Evolutionary conservation across 495 filamentous ascomycete genomes (phyloP).

Genomic region (Annulohypoxylon maeteangense): DNA sequence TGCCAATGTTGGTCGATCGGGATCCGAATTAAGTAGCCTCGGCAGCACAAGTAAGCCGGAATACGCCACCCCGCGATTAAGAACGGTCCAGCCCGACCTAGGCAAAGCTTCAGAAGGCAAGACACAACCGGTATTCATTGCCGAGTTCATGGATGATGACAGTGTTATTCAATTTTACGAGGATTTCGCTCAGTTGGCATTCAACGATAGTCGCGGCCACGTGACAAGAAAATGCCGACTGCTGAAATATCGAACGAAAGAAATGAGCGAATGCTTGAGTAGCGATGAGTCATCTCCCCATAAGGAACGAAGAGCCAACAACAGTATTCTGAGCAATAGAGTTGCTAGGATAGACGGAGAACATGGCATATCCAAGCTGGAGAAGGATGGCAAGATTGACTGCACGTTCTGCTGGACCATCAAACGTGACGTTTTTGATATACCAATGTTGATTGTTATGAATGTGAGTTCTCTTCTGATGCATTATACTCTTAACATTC

Average conservation of each 20-base stretch:
- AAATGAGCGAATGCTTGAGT: conserved; percentile 56
- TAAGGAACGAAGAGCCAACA: conserved; percentile 55
- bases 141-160: conserved; percentile 92
- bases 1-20: conserved; percentile 70
- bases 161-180: conserved; percentile 95
- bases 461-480: conserved; percentile 74
- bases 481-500: not conserved
- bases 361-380: conserved; percentile 78
- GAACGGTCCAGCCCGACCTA: conserved; percentile 49
- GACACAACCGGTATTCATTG: conserved; percentile 83
- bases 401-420: conserved; percentile 97
- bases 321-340: conserved; percentile 62
- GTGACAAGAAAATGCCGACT: conserved; percentile 86
- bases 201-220: conserved; percentile 84
- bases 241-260: conserved; percentile 86
- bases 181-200: conserved; percentile 90
- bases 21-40: conserved; percentile 49
- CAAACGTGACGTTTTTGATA: conserved; percentile 96
- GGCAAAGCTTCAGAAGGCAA: conserved; percentile 44
- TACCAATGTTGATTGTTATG: conserved; percentile 97
- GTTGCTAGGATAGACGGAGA: conserved; percentile 76
- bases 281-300: conserved; percentile 47
- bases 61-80: conserved; percentile 58
- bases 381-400: conserved; percentile 90
- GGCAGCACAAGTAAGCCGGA: conserved; percentile 52